phyloP scores from a whole-genome alignment of 345 rosid species.

The Noccaea bulbosa region DNA sequence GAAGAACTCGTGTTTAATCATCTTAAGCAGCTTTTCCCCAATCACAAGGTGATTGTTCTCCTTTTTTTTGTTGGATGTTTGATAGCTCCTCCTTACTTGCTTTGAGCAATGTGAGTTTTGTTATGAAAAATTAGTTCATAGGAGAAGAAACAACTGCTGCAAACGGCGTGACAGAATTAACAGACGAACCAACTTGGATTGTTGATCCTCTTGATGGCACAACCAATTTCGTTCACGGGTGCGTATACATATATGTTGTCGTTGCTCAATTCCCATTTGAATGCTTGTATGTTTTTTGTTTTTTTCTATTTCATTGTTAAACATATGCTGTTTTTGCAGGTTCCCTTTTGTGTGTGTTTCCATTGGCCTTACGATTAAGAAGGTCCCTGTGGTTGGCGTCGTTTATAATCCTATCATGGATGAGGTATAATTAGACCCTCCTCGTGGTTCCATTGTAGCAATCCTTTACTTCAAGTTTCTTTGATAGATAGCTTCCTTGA shows the following conservation, averaged over 20 bases:
- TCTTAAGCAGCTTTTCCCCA: conserved; percentile 66
- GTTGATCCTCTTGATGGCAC: conserved; percentile 99
- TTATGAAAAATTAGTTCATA: conserved; percentile 59
- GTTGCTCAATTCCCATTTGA: not conserved
- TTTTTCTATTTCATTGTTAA: not conserved
- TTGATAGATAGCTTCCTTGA: conserved; percentile 13
- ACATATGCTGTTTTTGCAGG: conserved; percentile 46
- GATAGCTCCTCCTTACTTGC: conserved; percentile 1
- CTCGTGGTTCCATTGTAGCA: not conserved
- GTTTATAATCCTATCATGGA: conserved; percentile 91
- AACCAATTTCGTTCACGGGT: conserved; percentile 97
- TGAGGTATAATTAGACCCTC: conserved; percentile 56
- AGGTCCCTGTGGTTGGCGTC: conserved; percentile 84
- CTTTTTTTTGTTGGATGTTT: conserved; percentile 5
- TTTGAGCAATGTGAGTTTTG: not conserved
- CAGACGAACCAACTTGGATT: conserved; percentile 97
- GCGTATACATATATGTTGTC: not conserved
- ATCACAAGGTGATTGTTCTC: conserved; percentile 62
- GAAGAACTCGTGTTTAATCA: conserved; percentile 87
- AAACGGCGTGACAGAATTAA: conserved; percentile 67
- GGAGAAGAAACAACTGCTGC: conserved; percentile 99
- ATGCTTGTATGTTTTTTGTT: conserved; percentile 16
- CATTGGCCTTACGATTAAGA: conserved; percentile 89
- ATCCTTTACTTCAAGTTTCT: conserved; percentile 7
- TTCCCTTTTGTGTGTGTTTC: conserved; percentile 91